phyloP scores from a whole-genome alignment of 306 rosid genomes.

The Corylus americana region DNA sequence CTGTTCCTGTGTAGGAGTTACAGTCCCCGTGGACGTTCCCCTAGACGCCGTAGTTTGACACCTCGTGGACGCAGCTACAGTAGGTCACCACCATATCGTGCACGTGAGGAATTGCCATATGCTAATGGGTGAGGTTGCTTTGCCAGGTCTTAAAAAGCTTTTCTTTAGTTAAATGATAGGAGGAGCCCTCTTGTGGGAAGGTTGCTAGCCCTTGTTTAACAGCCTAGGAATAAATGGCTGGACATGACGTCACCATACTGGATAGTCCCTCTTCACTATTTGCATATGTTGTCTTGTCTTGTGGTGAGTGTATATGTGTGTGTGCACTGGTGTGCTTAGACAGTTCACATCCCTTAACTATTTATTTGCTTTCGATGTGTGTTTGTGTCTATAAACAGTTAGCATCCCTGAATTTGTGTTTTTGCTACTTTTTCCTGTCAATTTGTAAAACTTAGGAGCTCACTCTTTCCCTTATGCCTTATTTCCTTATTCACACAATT shows the following conservation, averaged over 20 bases:
- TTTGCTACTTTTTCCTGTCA: neutral
- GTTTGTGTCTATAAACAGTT: neutral
- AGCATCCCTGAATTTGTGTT: too few relatives aligned
- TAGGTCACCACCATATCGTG: constrained; percentile 92
- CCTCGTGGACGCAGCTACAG: constrained; percentile 94
- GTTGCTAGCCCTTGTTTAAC: neutral
- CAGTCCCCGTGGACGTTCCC: constrained; percentile 93
- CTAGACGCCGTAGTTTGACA: constrained; percentile 87
- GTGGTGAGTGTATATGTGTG: neutral
- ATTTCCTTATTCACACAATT: neutral
- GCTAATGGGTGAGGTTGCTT: constrained; percentile 75
- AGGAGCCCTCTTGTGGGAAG: neutral
- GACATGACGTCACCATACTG: neutral
- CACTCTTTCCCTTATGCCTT: neutral
- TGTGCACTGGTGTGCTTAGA: neutral
- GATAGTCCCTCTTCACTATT: neutral
- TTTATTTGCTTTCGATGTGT: too few relatives aligned
- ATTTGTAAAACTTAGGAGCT: neutral
- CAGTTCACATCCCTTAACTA: too few relatives aligned
- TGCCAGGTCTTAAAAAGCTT: neutral
- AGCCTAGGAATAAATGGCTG: neutral
- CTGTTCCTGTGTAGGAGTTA: constrained; percentile 59
- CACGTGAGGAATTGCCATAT: constrained; percentile 82
- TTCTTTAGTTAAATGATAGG: constrained; percentile 2
- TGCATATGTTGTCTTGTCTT: neutral